Base-by-base conservation (phyloP, 164 flowering plant genomes). In the Akebia trifoliata region DNA sequence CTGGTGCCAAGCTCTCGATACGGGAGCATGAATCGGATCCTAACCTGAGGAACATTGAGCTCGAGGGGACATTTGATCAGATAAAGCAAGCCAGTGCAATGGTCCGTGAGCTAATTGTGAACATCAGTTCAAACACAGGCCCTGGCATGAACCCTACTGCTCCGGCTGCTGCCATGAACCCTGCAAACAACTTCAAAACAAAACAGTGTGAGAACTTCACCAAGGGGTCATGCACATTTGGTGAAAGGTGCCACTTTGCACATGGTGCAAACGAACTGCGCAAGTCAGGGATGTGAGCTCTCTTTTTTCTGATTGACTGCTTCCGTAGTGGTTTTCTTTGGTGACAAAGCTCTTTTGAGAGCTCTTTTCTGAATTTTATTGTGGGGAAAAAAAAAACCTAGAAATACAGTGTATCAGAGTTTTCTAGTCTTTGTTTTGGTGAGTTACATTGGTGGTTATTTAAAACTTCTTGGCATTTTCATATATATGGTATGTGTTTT, bases 51-150 rank as follows among this genome's bases (percentile, higher is more conserved):
- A 90, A 90, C 75, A 86, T 93, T 56, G 98, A 90, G 58, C 83
- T 93, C 0, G 97, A 93, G 61, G 98, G 98, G 0, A 72, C 86
- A 1, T 82, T 90, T 66, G 98, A 90, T n/a, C 97, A 93, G 78
- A 93, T 93, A 9, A 75, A 79, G 53, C 78, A 84, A 46, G 98
- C 98, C 0, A 85, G 86, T 54, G 74, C 73, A 4, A 81, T 90
- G 97, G 98, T 93, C 1, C 60, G 80, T 8, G 94, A 90, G 56
- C 72, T 93, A 7, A 83, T 93, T 32, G 69, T 65, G 14, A 87
- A 65, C 21, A 52, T 86, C 2, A 60, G 77, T 50, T 32, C 77
- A 17, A 39, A 51, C 18, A 42, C 58, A 5, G 69, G 60, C 14
- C 22, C 34, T 1, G 61, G 42, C 35, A 74, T 63, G 59, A 11